Evolutionary conservation across 2,329 filamentous ascomycete genomes (phyloP), one percentile per base, ranked within the genome.

Genomic region (Ophiostoma ips): DNA sequence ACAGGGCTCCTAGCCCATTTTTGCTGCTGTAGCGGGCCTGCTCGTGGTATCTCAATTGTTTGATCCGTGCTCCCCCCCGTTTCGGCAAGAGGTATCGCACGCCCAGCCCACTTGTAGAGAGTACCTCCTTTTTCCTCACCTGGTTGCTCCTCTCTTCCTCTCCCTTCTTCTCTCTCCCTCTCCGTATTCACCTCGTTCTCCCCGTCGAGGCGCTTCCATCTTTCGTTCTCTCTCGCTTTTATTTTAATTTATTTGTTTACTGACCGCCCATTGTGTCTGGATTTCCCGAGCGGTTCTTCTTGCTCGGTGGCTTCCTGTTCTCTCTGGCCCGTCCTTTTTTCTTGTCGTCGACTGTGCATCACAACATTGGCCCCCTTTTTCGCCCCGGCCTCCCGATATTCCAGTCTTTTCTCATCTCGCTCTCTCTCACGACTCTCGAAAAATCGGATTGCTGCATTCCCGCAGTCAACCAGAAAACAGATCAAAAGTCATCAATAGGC

Each of bases 1-100:
- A 9, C 33, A 34, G 24, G 5, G 24, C 24, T 4, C 5, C 24
- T 28, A 28, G 24, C 19, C 12, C 11, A 6, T 16, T 28, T 10
- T 18, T n/a, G n/a, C 5, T 28, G 24, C 24, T 28, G 24, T 28
- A 28, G 24, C 24, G 24, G 24, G 24, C 5, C 19, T 40, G 18
- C 19, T 40, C 19, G n/a, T n/a, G n/a, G n/a, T n/a, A n/a, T n/a
- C n/a, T 41, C 18, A 18, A 18, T 21, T 24, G n/a, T 15, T 34
- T 12, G 5, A 12, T 34, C 33, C 33, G 13, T 34, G 11, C 43
- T 19, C 16, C 9, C 43, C 10, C 28, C 43, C 43, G 28, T 33
- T 45, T 45, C n/a, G 43, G 41, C 41, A 44, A 19, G 28, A 45
- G n/a, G 40, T 34, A 44, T 31, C 41, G 30, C 43, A 45, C 43